Conservation (phyloP, 2,329 filamentous ascomycete genomes). For the Ambrosiella cleistominuta region DNA sequence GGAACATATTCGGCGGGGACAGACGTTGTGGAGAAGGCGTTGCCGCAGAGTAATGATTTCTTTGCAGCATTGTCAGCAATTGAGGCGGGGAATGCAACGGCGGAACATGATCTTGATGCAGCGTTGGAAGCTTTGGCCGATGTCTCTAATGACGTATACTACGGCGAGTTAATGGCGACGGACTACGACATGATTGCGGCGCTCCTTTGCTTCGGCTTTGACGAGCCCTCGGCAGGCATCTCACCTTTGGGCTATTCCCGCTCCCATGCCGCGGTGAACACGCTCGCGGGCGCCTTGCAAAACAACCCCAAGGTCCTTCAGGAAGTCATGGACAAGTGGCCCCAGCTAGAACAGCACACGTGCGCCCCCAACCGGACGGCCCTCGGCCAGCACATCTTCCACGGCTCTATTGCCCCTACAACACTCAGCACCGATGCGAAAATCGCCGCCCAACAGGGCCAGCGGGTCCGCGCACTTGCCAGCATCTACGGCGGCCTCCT, state of each 20-base stretch:
- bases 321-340: conserved; percentile 33
- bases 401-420: conserved; percentile 3
- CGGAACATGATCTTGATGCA: conserved; percentile 25
- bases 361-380: conserved; percentile 21
- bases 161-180: conserved; percentile 44
- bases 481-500: conserved; percentile 38
- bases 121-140: conserved; percentile 43
- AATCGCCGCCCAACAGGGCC: conserved; percentile 14
- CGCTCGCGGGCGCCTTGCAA: conserved; percentile 39
- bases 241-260: conserved; percentile 19
- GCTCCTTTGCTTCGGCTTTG: conserved; percentile 38
- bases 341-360: conserved; percentile 21
- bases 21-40: conserved; percentile 6
- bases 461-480: conserved; percentile 24
- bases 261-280: conserved; percentile 37
- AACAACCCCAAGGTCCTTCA: conserved; percentile 47
- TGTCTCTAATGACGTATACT: conserved; percentile 51
- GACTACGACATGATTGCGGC: conserved; percentile 33
- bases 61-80: conserved; percentile 27
- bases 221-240: conserved; percentile 16
- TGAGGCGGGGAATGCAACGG: conserved; percentile 27
- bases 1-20: conserved; percentile 27
- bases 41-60: conserved; percentile 21
- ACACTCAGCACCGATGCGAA: background rate
- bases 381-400: conserved; percentile 6